phyloP scores from a whole-genome alignment of 2,329 filamentous ascomycete genomes.

The Aspergillus fructus region DNA sequence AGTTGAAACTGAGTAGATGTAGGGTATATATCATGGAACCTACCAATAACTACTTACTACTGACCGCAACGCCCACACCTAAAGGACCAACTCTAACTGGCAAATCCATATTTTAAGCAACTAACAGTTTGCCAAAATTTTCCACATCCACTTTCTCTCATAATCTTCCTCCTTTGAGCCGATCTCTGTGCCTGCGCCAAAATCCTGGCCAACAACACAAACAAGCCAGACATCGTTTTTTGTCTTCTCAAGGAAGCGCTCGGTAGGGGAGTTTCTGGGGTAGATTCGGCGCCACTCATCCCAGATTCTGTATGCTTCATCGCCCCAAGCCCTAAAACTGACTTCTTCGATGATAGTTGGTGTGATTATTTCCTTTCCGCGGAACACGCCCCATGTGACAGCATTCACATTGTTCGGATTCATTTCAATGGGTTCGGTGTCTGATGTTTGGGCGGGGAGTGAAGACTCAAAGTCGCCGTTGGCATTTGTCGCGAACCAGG shows the following conservation, averaged over 20 bases:
- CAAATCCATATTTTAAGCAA: neutral
- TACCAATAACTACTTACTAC: neutral
- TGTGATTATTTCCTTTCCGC: conserved; percentile 91
- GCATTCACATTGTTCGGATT: conserved; percentile 71
- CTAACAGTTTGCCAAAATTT: conserved; percentile 32
- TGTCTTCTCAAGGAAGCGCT: conserved; percentile 66
- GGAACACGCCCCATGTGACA: conserved; percentile 95
- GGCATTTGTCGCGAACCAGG: conserved; percentile 83
- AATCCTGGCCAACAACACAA: conserved; percentile 59
- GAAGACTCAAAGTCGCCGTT: conserved; percentile 74
- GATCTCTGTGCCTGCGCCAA: conserved; percentile 40
- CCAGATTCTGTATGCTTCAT: conserved; percentile 96
- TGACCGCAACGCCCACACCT: neutral
- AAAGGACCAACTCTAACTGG: neutral
- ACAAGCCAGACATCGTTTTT: conserved; percentile 80
- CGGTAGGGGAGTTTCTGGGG: conserved; percentile 68
- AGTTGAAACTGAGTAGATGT: conserved; percentile 1
- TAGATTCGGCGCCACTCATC: conserved; percentile 90
- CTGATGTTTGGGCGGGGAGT: conserved; percentile 26
- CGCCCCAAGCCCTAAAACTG: conserved; percentile 88
- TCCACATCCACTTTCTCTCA: conserved; percentile 43
- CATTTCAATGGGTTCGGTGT: conserved; percentile 34
- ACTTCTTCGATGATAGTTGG: conserved; percentile 96
- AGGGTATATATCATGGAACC: neutral
- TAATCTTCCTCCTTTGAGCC: conserved; percentile 40